These are phyloP conservation scores for Eucalyptus lansdowneana DNA, from an alignment of 345 rosid species.

Conservation along the genomic window DNA sequence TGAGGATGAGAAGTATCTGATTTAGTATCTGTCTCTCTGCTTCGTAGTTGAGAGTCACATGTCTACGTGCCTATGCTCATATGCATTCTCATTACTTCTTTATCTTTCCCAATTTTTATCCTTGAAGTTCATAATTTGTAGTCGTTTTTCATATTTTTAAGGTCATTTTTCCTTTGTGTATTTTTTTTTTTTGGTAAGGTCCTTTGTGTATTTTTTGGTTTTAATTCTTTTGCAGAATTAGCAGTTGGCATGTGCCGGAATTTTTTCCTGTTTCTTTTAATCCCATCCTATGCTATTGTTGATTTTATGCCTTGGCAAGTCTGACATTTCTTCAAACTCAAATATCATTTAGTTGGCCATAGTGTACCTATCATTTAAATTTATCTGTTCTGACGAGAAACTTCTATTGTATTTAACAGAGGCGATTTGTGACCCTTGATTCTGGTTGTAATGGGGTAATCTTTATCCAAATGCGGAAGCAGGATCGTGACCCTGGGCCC, in stretches of 20 bases:
- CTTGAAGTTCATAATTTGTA: background rate
- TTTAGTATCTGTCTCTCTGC: background rate
- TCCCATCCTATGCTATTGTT: background rate
- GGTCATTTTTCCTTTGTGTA: background rate
- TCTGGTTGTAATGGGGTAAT: slow-evolving; percentile 88
- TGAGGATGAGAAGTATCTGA: background rate
- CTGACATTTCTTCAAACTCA: background rate
- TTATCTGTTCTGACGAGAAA: background rate
- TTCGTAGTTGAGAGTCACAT: background rate
- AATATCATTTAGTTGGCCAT: background rate
- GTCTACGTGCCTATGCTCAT: background rate
- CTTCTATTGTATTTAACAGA: slow-evolving; percentile 20
- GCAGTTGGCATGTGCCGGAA: background rate
- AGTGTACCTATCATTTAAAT: background rate
- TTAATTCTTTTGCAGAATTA: background rate
- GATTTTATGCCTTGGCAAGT: background rate
- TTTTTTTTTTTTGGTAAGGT: background rate
- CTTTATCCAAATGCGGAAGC: slow-evolving; percentile 87
- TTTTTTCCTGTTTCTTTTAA: background rate
- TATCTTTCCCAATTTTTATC: background rate
- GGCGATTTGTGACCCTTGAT: slow-evolving; percentile 76
- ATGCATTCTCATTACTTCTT: background rate
- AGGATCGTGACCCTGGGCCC: slow-evolving; percentile 75
- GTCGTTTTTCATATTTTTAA: background rate
- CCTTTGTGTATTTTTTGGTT: background rate